Conservation (phyloP, 768 basidiomycete species). For the Tylopilus subfusipes region DNA sequence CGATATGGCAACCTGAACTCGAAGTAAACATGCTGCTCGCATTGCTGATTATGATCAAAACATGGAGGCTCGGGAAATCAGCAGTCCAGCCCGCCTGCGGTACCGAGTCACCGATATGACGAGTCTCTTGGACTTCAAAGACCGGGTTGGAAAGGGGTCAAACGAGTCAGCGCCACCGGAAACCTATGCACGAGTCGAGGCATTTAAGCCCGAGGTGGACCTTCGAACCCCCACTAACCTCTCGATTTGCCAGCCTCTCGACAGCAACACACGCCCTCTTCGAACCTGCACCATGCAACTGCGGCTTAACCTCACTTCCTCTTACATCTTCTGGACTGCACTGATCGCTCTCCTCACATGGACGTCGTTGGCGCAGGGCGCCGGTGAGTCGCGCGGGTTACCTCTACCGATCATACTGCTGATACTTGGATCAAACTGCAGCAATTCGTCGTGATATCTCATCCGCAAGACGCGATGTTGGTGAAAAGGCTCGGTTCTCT, state of each 20-base stretch:
- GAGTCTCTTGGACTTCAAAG: neutral
- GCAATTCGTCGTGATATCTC: slow-evolving; percentile 1
- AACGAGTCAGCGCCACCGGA: neutral
- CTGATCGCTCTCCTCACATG: slow-evolving; percentile 5
- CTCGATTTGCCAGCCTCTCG: neutral
- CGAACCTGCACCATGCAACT: slow-evolving; percentile 1
- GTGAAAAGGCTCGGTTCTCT: neutral
- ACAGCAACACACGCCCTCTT: neutral
- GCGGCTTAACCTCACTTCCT: neutral
- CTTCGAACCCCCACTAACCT: neutral
- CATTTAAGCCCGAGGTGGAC: slow-evolving; percentile 5
- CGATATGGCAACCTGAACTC: neutral
- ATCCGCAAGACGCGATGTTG: neutral
- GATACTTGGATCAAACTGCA: neutral
- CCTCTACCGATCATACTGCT: neutral
- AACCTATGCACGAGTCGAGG: slow-evolving; percentile 2
- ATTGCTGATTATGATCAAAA: neutral
- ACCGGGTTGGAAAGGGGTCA: too few species aligned
- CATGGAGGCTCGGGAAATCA: neutral
- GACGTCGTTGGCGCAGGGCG: slow-evolving; percentile 3
- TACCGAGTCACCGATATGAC: neutral
- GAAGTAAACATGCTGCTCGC: neutral
- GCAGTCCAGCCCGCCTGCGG: neutral
- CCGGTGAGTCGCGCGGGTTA: neutral
- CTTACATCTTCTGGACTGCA: neutral